A percentile compares a stretch with the other conserved stretches of the same genome.
Conservation (phyloP, 225 moss, liverwort and hornwort species). For the Asterella californica region DNA sequence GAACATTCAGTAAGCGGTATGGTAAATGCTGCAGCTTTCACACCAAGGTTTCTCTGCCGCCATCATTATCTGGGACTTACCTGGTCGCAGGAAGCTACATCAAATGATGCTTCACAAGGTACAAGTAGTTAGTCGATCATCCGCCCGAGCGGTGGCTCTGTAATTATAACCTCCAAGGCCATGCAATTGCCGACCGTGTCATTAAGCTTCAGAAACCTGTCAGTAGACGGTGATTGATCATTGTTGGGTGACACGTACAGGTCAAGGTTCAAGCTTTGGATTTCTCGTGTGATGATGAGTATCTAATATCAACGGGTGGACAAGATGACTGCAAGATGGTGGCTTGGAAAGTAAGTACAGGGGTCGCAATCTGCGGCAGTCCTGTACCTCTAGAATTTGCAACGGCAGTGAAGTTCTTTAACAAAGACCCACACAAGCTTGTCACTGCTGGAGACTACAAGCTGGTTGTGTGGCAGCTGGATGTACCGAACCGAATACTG, state of each 20-base stretch:
- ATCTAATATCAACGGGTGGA: slow-evolving; percentile 75
- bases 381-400: slow-evolving; percentile 77
- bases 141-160: not conserved
- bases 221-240: not conserved
- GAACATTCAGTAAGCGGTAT: not conserved
- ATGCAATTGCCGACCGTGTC: not conserved
- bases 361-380: slow-evolving; percentile 90
- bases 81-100: slow-evolving; percentile 70
- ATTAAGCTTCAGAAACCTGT: not conserved
- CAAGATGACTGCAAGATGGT: slow-evolving; percentile 95
- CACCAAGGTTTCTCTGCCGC: slow-evolving; percentile 91
- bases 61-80: slow-evolving; percentile 92
- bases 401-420: slow-evolving; percentile 59
- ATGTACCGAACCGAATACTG: slow-evolving; percentile 69
- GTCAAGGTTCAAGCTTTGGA: slow-evolving; percentile 87
- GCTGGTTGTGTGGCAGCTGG: slow-evolving; percentile 75
- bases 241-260: slow-evolving; percentile 28
- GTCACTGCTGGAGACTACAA: slow-evolving; percentile 74
- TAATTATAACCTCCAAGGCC: not conserved
- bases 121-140: not conserved
- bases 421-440: slow-evolving; percentile 54
- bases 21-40: slow-evolving; percentile 48
- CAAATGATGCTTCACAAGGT: slow-evolving; percentile 88
- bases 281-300: slow-evolving; percentile 81
- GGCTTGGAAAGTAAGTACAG: slow-evolving; percentile 84